Evolutionary conservation across 2,329 filamentous ascomycete genomes (phyloP).

Genomic region (Acephala macrosclerotiorum): DNA sequence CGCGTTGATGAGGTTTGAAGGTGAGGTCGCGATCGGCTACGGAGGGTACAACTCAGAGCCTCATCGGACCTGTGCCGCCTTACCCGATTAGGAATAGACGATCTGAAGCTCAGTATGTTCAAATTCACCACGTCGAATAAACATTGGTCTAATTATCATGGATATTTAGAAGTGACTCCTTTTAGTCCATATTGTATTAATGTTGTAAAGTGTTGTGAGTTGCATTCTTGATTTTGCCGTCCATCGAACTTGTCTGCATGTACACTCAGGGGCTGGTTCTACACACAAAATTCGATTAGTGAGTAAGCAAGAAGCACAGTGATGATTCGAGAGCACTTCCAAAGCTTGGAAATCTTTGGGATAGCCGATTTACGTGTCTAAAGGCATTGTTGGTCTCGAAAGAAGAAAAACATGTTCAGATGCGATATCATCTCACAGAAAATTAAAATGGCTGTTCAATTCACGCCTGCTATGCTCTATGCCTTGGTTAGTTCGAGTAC

Average conservation of each 20-base stretch:
- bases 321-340: background rate
- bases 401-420: background rate
- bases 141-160: background rate
- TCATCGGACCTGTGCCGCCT: background rate
- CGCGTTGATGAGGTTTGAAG: conserved; percentile 8
- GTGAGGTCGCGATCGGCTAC: conserved; percentile 1
- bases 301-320: background rate
- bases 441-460: too few species aligned
- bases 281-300: background rate
- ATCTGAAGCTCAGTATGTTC: background rate
- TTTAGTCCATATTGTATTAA: background rate
- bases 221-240: background rate
- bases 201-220: background rate
- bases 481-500: too few species aligned
- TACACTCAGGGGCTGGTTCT: background rate
- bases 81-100: background rate
- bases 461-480: too few species aligned
- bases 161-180: background rate
- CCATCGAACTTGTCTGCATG: background rate
- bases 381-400: background rate
- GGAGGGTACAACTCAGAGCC: conserved; percentile 4
- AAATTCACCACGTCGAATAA: background rate
- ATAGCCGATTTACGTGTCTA: background rate
- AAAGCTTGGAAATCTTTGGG: background rate
- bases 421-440: too few species aligned